phyloP scores from a whole-genome alignment of 2,329 filamentous ascomycete species.

The Alternaria alternata region DNA sequence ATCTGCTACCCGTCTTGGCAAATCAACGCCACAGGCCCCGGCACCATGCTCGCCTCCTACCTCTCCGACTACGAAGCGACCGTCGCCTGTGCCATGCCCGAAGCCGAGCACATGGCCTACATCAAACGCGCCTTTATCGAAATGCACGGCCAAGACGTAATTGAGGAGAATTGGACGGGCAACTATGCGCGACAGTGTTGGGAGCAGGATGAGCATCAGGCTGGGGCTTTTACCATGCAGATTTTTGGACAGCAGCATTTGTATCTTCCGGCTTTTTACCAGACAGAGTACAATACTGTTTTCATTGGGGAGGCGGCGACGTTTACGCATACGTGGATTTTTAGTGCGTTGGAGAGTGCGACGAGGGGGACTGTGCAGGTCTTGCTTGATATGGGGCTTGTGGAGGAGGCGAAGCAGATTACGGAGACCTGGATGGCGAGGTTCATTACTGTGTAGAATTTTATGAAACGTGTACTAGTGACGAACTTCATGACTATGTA shows the following conservation, averaged over 20 bases:
- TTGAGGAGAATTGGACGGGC: slow-evolving; percentile 67
- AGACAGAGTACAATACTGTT: slow-evolving; percentile 70
- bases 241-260: slow-evolving; percentile 69
- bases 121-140: slow-evolving; percentile 69
- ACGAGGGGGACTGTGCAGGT: slow-evolving; percentile 69
- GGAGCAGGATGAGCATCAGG: slow-evolving; percentile 65
- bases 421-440: slow-evolving; percentile 71
- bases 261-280: slow-evolving; percentile 73
- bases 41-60: slow-evolving; percentile 59
- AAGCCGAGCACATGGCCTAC: slow-evolving; percentile 62
- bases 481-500: no score
- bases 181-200: slow-evolving; percentile 70
- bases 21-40: slow-evolving; percentile 65
- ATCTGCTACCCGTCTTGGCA: slow-evolving; percentile 73
- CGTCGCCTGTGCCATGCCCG: not conserved
- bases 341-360: slow-evolving; percentile 69
- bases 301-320: slow-evolving; percentile 64
- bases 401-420: slow-evolving; percentile 71
- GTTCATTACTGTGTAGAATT: slow-evolving; percentile 57
- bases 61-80: slow-evolving; percentile 3
- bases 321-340: slow-evolving; percentile 74
- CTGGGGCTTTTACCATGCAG: slow-evolving; percentile 67
- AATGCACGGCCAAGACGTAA: slow-evolving; percentile 64
- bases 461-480: no score
- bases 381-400: slow-evolving; percentile 67